Evolutionary conservation across 352 stramenopile genomes (phyloP), one percentile per base, ranked within the genome.

Genomic region (Pythium plurisporium): DNA sequence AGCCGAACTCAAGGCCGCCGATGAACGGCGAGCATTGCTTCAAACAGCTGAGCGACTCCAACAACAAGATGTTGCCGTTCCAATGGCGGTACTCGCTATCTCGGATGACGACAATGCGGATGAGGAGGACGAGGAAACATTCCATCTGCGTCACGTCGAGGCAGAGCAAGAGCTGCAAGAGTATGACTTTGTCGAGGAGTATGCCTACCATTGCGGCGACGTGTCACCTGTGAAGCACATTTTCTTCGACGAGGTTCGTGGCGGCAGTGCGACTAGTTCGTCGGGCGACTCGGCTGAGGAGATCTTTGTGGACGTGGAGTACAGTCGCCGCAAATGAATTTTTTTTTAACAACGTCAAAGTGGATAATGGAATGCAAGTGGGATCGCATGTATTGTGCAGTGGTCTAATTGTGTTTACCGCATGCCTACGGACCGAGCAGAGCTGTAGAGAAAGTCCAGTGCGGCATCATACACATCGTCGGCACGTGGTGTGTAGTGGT

Each of bases 171-270:
- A 81, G 56, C 70, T 82, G 40, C 65, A 70, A 47, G 81, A 91
- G 61, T 91, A 91, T 59, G 83, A 94, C 49, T 91, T 91, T 60
- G 66, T 91, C 22, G 81, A 94, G 25, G 84, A 91, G 47, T 89
- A 79, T 45, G 60, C 67, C 40, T 70, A 59, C 46, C 69, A 76
- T 23, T 65, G 63, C 1, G 66, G 72, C 4, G 82, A 88, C 53
- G 40, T 71, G 2, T 87, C 77, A 31, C 73, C 72, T 26, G 58
- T 64, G 14, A 72, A 74, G 37, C 65, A 81, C 52, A 87, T 90
- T 55, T 74, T 74, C 25, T 89, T 91, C 59, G 54, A 29, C 12
- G 56, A 53, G 25, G 6, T 58, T 4, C 49, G 48, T 23, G 57
- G 44, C 11, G 48, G 37, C n/a, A 45, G 29, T 27, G 27, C 26